Conservation (phyloP, 352 stramenopile species). For the Globisporangium sylvaticum region DNA sequence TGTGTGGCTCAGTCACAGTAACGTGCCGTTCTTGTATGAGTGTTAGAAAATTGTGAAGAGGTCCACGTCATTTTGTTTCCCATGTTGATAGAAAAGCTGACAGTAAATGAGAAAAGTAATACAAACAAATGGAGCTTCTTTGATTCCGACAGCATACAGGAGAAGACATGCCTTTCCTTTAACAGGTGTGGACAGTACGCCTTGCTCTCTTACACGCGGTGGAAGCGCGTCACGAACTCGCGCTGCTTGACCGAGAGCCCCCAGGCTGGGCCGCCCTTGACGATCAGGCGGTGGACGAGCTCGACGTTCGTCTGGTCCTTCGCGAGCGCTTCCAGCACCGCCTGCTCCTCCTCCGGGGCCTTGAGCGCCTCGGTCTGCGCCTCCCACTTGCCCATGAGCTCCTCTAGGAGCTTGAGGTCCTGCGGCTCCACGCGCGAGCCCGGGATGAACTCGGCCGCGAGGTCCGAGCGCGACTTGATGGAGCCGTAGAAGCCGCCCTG, state of each 20-base stretch:
- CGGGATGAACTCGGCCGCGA: constrained; percentile 53
- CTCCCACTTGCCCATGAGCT: constrained; percentile 61
- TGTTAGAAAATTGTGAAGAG: too few relatives aligned
- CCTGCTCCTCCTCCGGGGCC: constrained; percentile 31
- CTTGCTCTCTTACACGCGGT: constrained; percentile 15
- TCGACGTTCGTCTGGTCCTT: constrained; percentile 32
- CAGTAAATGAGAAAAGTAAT: neutral
- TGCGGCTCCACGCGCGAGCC: constrained; percentile 60
- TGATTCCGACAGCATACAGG: neutral
- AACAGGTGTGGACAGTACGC: too few relatives aligned
- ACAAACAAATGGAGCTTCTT: constrained; percentile 13
- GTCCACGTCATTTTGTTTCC: neutral
- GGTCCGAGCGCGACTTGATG: constrained; percentile 73
- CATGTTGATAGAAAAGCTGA: neutral
- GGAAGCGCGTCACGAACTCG: constrained; percentile 64
- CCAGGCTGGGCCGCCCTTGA: constrained; percentile 73
- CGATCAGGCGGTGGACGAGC: constrained; percentile 60
- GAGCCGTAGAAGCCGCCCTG: constrained; percentile 91
- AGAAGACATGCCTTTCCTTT: too few relatives aligned
- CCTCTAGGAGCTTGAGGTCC: constrained; percentile 51
- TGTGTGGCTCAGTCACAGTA: neutral
- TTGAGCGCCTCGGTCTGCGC: constrained; percentile 31
- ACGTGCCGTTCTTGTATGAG: neutral
- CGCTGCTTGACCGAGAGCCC: constrained; percentile 68
- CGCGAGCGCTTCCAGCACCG: constrained; percentile 38